Base-by-base conservation (phyloP, 768 basidiomycete species). In the Panellus pusillus region DNA sequence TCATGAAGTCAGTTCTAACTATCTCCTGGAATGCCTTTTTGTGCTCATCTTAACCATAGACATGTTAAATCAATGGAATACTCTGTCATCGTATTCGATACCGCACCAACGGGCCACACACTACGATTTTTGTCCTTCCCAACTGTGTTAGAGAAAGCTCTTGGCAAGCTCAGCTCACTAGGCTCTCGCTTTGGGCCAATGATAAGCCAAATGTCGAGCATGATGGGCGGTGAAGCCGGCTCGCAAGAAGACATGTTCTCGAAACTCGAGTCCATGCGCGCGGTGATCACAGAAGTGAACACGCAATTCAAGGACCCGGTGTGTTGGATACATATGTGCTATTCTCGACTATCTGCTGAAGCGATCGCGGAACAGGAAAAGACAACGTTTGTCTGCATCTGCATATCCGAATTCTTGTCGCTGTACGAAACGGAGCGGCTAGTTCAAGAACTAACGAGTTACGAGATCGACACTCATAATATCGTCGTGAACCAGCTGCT, bases 11-110 rank as follows among this genome's bases (percentile, higher is more conserved):
- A 52, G 84, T 73, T 48, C 17, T 29, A 19, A 43, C 11, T 43
- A 18, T 4, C 31, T 13, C 24, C 24, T 24, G 24, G 24, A 24
- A 24, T 24, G 24, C 24, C 6, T 11, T 15, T 20, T 42, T 36
- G 40, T 12, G 13, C 18, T 42, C 38, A 24, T 6, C 28, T 40
- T 29, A 46, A 31, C n/a, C 55, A 55, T 45, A 98, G 95, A 70
- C 96, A 99, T 70, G 97, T 99, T 72, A 98, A 99, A 73, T 98
- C 96, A 17, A 98, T 99, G 95, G 87, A 98, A 72, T 99, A 95
- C 78, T 96, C 93, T n/a, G 95, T 97, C 54, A 98, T 99, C 67
- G 95, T 99, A 32, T 99, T 99, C 67, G 97, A 99, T 68, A 99
- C 97, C 1, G 97, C 97, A 32, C 97, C 97, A 2, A 99, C 97